phyloP scores from a whole-genome alignment of 352 stramenopile genomes.

The Pythium insidiosum region DNA sequence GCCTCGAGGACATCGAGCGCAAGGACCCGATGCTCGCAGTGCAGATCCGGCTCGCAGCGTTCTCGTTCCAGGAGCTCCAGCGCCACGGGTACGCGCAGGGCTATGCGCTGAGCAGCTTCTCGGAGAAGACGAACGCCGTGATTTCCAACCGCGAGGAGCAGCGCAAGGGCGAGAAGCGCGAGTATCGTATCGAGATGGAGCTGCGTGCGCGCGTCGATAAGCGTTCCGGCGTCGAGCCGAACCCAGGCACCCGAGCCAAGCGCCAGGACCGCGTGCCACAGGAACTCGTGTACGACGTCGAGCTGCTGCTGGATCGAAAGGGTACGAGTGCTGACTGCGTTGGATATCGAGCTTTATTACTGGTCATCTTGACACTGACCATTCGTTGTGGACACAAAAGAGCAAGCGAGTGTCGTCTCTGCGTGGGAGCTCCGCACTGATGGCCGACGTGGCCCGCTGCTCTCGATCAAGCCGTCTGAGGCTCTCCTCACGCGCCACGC shows the following conservation, averaged over 20 bases:
- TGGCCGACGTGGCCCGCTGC: slow-evolving; percentile 19
- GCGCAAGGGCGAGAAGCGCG: slow-evolving; percentile 16
- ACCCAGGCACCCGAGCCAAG: slow-evolving; percentile 19
- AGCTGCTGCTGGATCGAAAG: slow-evolving; percentile 16
- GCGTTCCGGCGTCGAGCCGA: slow-evolving; percentile 4
- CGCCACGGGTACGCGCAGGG: slow-evolving; percentile 46
- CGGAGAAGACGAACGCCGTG: slow-evolving; percentile 27
- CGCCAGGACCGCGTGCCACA: slow-evolving; percentile 12
- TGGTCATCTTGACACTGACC: not conserved
- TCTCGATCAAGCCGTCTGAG: slow-evolving; percentile 36
- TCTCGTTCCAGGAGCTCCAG: slow-evolving; percentile 46
- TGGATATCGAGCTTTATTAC: not conserved
- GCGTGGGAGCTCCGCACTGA: slow-evolving; percentile 44
- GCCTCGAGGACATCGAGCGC: slow-evolving; percentile 24
- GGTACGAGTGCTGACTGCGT: slow-evolving; percentile 19
- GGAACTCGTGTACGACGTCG: slow-evolving; percentile 21
- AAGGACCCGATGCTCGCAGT: slow-evolving; percentile 39
- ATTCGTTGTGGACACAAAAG: slow-evolving; percentile 12
- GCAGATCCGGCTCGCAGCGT: slow-evolving; percentile 32
- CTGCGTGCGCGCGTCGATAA: slow-evolving; percentile 23
- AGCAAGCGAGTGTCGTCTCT: slow-evolving; percentile 42
- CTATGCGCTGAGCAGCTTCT: slow-evolving; percentile 47
- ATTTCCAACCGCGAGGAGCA: slow-evolving; percentile 20
- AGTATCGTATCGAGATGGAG: slow-evolving; percentile 42
- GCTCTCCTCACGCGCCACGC: slow-evolving; percentile 24